Conservation (phyloP, 169 alveolate genomes). For the Toxoplasma gondii region DNA sequence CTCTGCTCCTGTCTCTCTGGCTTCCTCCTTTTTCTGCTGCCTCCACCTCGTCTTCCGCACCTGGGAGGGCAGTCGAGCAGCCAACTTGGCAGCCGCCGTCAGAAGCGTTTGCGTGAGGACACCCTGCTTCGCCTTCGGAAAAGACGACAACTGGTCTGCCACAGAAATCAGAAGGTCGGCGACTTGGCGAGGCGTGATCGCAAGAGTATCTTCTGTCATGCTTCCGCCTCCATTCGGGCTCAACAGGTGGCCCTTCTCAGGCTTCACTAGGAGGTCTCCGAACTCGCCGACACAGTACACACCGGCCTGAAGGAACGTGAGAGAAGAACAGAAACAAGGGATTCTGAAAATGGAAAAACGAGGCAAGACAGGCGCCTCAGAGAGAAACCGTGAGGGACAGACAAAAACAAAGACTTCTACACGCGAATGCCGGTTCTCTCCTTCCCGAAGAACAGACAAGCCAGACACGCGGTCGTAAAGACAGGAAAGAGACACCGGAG, state of each 20-base stretch:
- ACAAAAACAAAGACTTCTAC: no score
- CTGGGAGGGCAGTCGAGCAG: constrained; percentile 50
- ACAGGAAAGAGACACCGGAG: no score
- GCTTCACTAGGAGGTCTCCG: constrained; percentile 55
- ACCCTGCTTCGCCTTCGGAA: background rate
- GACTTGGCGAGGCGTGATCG: constrained; percentile 1
- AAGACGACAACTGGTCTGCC: constrained; percentile 22
- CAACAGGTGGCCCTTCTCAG: constrained; percentile 13
- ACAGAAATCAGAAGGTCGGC: background rate
- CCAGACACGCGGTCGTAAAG: no score
- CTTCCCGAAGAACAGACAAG: no score
- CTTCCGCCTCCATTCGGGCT: background rate
- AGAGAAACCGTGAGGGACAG: no score
- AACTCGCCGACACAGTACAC: constrained; percentile 62
- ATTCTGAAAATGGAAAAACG: no score
- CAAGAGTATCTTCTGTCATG: background rate
- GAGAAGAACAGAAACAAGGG: background rate
- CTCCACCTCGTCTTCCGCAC: background rate
- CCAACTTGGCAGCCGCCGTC: constrained; percentile 45
- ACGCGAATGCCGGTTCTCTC: no score
- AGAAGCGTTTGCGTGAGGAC: constrained; percentile 50
- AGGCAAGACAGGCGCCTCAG: no score
- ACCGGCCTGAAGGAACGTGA: constrained; percentile 35
- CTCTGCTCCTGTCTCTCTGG: no score
- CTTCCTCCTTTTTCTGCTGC: no score